phyloP scores from a whole-genome alignment of 2,329 filamentous ascomycete species.

The Claviceps citrina region DNA sequence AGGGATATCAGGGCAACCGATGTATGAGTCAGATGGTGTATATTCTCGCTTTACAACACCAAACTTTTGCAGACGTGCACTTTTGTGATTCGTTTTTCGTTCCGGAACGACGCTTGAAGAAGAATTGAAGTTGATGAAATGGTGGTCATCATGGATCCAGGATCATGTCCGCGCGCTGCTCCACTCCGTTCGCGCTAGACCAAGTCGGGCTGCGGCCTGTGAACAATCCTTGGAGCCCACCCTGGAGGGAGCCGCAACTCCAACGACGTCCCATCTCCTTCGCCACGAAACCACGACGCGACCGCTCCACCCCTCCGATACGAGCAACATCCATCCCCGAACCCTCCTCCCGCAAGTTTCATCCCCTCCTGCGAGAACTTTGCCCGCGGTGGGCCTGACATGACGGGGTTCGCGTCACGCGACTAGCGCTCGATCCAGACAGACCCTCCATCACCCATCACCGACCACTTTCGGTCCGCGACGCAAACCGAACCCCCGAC shows the following conservation, averaged over 20 bases:
- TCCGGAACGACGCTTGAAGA: no score
- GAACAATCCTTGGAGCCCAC: conserved; percentile 1
- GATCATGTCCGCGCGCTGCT: no score
- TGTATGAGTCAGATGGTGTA: conserved; percentile 2
- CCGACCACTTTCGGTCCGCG: background rate
- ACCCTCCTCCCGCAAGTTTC: background rate
- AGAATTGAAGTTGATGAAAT: no score
- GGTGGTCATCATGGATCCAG: no score
- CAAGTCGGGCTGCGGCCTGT: conserved; percentile 5
- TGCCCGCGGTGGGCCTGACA: background rate
- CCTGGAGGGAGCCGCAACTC: conserved; percentile 5
- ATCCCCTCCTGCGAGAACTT: background rate
- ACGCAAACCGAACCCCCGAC: no score
- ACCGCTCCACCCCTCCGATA: background rate
- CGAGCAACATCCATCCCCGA: background rate
- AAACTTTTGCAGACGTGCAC: background rate
- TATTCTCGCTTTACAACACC: background rate
- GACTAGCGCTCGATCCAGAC: background rate
- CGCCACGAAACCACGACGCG: conserved; percentile 2
- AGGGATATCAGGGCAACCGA: background rate
- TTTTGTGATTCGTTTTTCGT: background rate
- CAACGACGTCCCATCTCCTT: conserved; percentile 4
- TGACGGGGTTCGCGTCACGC: conserved; percentile 1
- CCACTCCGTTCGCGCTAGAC: conserved; percentile 4
- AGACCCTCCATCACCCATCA: no score